These are phyloP conservation scores for Exophiala bonariae DNA, from an alignment of 2,329 filamentous ascomycete genomes.

Conservation along the genomic window DNA sequence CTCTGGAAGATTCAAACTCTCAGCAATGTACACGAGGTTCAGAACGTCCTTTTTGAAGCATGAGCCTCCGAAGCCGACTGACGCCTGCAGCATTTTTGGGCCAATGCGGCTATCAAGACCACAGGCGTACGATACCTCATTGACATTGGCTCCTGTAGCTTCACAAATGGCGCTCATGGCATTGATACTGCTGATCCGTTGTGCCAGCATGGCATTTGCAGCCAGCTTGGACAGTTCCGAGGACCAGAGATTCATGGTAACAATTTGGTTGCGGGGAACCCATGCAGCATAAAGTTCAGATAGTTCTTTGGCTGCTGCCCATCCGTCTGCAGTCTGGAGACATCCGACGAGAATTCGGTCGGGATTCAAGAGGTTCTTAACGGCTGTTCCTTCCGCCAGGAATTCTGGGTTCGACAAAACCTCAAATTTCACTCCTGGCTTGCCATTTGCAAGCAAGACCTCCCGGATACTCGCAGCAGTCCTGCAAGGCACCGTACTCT, in stretches of 20 bases:
- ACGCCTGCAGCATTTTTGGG: conserved; percentile 70
- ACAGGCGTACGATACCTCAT: conserved; percentile 67
- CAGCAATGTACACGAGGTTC: conserved; percentile 71
- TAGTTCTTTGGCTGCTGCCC: conserved; percentile 62
- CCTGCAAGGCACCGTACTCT: conserved; percentile 75
- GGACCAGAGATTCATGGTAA: conserved; percentile 73
- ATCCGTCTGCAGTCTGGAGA: conserved; percentile 59
- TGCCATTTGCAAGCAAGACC: not conserved
- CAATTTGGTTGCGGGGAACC: conserved; percentile 66
- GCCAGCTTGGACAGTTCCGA: conserved; percentile 78
- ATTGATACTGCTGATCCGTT: conserved; percentile 80
- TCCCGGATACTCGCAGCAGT: conserved; percentile 70
- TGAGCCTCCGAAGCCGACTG: conserved; percentile 75
- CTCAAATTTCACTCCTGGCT: conserved; percentile 59
- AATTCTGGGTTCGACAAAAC: conserved; percentile 82
- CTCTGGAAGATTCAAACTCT: conserved; percentile 67
- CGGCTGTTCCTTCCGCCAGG: conserved; percentile 73
- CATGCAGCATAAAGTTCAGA: conserved; percentile 68
- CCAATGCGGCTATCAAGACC: conserved; percentile 73
- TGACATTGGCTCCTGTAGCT: conserved; percentile 71
- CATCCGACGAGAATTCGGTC: conserved; percentile 77
- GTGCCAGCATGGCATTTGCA: conserved; percentile 77
- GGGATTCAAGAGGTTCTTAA: conserved; percentile 68
- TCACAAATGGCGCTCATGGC: conserved; percentile 79
- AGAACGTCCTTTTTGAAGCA: conserved; percentile 82